Base-by-base conservation (phyloP, 140 eudicot species). In the Stevia rebaudiana region DNA sequence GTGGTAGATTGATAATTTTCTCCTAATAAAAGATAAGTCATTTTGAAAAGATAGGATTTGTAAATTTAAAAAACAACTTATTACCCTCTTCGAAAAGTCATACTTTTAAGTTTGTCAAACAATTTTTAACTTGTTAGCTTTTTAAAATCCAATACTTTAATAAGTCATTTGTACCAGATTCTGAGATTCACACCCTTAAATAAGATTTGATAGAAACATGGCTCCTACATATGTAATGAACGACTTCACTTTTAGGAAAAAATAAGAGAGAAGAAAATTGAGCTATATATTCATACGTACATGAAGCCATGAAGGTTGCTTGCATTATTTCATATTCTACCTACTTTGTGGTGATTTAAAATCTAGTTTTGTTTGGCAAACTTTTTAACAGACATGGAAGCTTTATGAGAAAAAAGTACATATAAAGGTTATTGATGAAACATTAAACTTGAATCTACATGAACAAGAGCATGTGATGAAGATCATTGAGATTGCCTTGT, bases 381-480 rank as follows among this genome's bases (percentile, higher is more conserved):
- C 22, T 39, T 55, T 67, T 16, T 57, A 46, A 24, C 69, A 82
- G 86, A 87, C 86, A 40, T 82, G 94, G 88, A 76, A 74, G 42
- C 48, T 80, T 33, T 77, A 79, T 39, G 88, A 74, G 74, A 61
- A 60, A 17, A 80, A 65, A 18, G 13, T 5, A 53, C 85, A 79
- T 63, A 6, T 74, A 36, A 67, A 67, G 18, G 59, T 85, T 65
- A 76, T 78, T 21, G 94, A 85, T 41, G 82, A 71, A 42, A 42
- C 78, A 53, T 11, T 78, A 25, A 25, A 59, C 16, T 62, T 61
- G 75, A 72, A 74, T 53, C 63, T 23, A 16, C 37, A 52, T 11
- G 69, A 65, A 25, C 65, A 35, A 57, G 74, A 77, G 60, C 67
- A 72, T 58, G 75, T 61, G 75, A 72, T 31, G 42, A 66, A 72